A percentile compares a stretch with the other conserved stretches of the same genome.
phyloP scores from a whole-genome alignment of 306 rosid genomes.

The Lathyrus aphaca region DNA sequence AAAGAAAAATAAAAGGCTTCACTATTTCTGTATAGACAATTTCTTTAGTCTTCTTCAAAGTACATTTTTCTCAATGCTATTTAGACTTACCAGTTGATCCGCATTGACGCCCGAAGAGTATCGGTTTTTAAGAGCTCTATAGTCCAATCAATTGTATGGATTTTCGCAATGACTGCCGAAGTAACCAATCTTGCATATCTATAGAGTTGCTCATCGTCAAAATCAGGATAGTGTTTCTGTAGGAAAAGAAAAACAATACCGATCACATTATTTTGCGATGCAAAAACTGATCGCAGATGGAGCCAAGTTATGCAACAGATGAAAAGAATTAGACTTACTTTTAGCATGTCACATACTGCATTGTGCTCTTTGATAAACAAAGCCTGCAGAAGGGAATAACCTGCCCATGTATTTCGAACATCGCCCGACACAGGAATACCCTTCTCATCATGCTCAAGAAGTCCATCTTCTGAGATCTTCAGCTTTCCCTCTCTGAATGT shows the following conservation, averaged over 20 bases:
- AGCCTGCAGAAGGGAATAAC: slow-evolving; percentile 68
- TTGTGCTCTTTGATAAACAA: slow-evolving; percentile 75
- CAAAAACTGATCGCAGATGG: slow-evolving; percentile 1
- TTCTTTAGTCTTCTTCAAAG: slow-evolving; percentile 5
- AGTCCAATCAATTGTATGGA: slow-evolving; percentile 91
- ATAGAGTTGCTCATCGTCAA: slow-evolving; percentile 72
- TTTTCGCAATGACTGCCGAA: slow-evolving; percentile 78
- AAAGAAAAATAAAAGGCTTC: slow-evolving; percentile 11
- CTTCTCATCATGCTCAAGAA: slow-evolving; percentile 65
- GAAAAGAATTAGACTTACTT: slow-evolving; percentile 42
- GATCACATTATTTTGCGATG: slow-evolving; percentile 7
- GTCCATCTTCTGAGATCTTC: slow-evolving; percentile 62
- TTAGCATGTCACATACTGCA: slow-evolving; percentile 70
- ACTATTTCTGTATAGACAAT: neutral
- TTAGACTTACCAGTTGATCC: slow-evolving; percentile 66
- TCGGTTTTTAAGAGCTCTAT: slow-evolving; percentile 73
- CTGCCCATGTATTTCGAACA: slow-evolving; percentile 80
- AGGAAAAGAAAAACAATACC: slow-evolving; percentile 23
- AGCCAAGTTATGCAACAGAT: slow-evolving; percentile 1
- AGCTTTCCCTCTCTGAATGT: slow-evolving; percentile 68
- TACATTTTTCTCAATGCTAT: slow-evolving; percentile 4
- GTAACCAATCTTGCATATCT: slow-evolving; percentile 75
- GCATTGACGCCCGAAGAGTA: slow-evolving; percentile 69
- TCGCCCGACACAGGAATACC: slow-evolving; percentile 80
- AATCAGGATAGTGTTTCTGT: slow-evolving; percentile 54